Base-by-base conservation (phyloP, 2,329 filamentous ascomycete genomes). In the Colletotrichum navitas region DNA sequence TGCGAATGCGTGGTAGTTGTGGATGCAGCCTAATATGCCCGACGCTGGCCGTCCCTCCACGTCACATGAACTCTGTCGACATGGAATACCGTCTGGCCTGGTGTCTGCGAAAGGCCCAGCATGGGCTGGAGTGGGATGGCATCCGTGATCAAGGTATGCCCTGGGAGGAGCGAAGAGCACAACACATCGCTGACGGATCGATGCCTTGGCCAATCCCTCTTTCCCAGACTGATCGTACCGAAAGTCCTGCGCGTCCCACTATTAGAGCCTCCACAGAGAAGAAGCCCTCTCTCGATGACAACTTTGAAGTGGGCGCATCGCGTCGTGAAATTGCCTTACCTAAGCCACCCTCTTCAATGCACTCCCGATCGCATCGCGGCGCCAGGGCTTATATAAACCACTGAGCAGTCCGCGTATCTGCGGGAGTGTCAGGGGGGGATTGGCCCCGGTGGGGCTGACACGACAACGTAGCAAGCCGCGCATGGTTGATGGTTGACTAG, bases 381-480 rank as follows among this genome's bases (percentile, higher is more conserved):
- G 59, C 21, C 21, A 52, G 64, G 68, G 52, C 51, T 68, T 68
- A 69, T 39, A 29, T 69, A 69, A 64, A 65, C 69, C 34, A 59
- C 65, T 59, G 60, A 68, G 21, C 26, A n/a, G 65, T 68, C 64
- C 52, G 65, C 59, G 68, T 72, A 41, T 64, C 66, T 47, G 64
- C 60, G 59, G 59, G 24, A 55, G 54, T 26, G 60, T 60, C 69
- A 72, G 69, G 64, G 69, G 66, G 29, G 29, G 29, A 59, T 52
- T 29, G 34, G 60, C 59, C 12, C 68, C 32, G 26, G 66, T 72
- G 69, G 69, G 69, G 29, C 66, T 72, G 60, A 72, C 54, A 72
- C 60, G 54, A 55, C 60, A 72, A 54, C 65, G 54, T 72, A 60
- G 69, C 66, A 72, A 72, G 69, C 69, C 66, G 69, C 54, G 66